phyloP scores from a whole-genome alignment of 805 yeast species.

The Naumovozyma dairenensis region DNA sequence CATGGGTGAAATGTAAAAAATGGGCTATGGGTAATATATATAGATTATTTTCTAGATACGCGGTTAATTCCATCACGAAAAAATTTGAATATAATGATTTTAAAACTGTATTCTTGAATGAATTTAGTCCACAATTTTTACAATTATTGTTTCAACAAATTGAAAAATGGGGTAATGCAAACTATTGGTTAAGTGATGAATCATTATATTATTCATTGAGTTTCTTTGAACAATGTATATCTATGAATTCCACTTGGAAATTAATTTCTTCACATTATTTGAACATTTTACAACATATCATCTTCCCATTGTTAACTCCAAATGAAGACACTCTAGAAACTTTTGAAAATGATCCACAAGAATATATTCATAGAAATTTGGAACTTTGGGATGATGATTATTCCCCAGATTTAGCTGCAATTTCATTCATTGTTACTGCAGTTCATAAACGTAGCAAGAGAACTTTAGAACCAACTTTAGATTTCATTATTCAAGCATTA shows the following conservation, averaged over 20 bases:
- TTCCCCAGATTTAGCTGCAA: slow-evolving; percentile 73
- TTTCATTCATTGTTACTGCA: slow-evolving; percentile 60
- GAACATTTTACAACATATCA: slow-evolving; percentile 55
- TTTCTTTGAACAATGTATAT: slow-evolving; percentile 53
- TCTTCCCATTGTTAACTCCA: slow-evolving; percentile 69
- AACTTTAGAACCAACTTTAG: slow-evolving; percentile 50
- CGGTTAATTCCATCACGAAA: slow-evolving; percentile 36
- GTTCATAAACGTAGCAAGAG: slow-evolving; percentile 55
- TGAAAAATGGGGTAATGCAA: slow-evolving; percentile 59
- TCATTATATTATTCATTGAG: slow-evolving; percentile 55
- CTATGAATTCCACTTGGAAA: slow-evolving; percentile 54
- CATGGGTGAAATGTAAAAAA: slow-evolving; percentile 71
- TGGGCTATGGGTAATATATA: slow-evolving; percentile 80
- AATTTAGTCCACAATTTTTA: slow-evolving; percentile 67
- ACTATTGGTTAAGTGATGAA: slow-evolving; percentile 60
- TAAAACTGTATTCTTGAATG: slow-evolving; percentile 40
- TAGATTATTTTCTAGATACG: slow-evolving; percentile 64
- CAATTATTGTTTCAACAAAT: slow-evolving; percentile 54
- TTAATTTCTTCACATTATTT: slow-evolving; percentile 56
- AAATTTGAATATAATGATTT: slow-evolving; percentile 55
- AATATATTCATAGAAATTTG: slow-evolving; percentile 66
- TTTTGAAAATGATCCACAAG: slow-evolving; percentile 82
- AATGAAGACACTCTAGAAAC: slow-evolving; percentile 55
- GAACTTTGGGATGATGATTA: slow-evolving; percentile 52
- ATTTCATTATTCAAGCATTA: slow-evolving; percentile 47